A percentile compares a stretch with the other conserved stretches of the same genome.
Evolutionary conservation across 495 filamentous ascomycete species (phyloP).

Genomic region (Daldinia concentrica): DNA sequence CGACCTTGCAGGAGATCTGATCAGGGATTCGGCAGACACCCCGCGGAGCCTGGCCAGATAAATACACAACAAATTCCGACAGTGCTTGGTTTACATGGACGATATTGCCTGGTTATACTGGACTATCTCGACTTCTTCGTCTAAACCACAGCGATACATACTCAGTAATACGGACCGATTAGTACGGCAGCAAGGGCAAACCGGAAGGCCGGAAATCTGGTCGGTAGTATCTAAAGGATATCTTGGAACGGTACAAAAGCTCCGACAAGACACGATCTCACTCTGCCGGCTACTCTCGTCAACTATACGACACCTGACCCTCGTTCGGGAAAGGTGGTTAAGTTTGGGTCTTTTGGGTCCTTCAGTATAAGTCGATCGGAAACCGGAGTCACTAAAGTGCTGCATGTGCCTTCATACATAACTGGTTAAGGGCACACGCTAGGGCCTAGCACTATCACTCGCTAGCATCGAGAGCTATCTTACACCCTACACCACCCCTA

Average conservation of each 20-base stretch:
- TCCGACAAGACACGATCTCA: conserved; percentile 33
- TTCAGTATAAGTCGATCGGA: conserved; percentile 36
- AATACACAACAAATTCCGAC: neutral
- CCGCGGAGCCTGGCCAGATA: conserved; percentile 16
- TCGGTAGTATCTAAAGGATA: conserved; percentile 22
- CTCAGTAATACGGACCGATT: conserved; percentile 7
- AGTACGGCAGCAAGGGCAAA: conserved; percentile 13
- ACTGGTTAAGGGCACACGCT: conserved; percentile 28
- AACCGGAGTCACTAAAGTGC: conserved; percentile 32
- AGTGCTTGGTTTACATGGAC: conserved; percentile 31
- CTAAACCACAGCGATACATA: neutral
- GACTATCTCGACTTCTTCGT: conserved; percentile 29
- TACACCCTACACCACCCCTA: conserved; percentile 8
- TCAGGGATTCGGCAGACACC: conserved; percentile 27
- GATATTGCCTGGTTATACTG: conserved; percentile 21
- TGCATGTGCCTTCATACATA: conserved; percentile 28
- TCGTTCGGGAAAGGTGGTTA: conserved; percentile 25
- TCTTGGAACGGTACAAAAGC: conserved; percentile 38
- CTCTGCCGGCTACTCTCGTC: conserved; percentile 31
- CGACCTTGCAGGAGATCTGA: conserved; percentile 36
- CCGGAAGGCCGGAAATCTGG: conserved; percentile 26
- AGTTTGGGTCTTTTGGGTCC: neutral
- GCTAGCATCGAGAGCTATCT: neutral
- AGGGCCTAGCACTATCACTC: conserved; percentile 7
- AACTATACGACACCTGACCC: conserved; percentile 27